Evolutionary conservation across 495 filamentous ascomycete species (phyloP).

Genomic region (Aspergillus wentii): DNA sequence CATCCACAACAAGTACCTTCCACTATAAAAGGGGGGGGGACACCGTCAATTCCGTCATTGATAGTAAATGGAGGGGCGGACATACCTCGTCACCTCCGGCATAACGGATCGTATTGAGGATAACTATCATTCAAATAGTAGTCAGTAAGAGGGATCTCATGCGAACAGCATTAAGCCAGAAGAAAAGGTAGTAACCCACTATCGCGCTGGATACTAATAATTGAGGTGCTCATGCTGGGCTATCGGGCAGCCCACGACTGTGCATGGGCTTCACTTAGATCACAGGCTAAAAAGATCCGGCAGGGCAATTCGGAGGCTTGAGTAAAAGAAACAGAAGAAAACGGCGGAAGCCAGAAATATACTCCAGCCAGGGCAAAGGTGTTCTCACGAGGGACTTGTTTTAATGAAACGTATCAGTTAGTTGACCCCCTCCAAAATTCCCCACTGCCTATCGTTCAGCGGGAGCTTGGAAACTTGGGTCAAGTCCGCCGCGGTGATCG

Average conservation of each 20-base stretch:
- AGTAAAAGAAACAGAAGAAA: no score
- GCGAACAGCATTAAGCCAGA: neutral
- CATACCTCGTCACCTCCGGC: constrained; percentile 54
- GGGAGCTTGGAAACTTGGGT: no score
- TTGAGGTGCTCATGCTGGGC: constrained; percentile 45
- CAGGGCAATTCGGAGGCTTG: neutral
- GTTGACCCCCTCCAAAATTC: constrained; percentile 1
- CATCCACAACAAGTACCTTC: constrained; percentile 92
- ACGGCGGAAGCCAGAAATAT: neutral
- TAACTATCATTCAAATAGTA: constrained; percentile 34
- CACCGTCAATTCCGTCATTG: constrained; percentile 23
- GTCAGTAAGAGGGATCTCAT: neutral
- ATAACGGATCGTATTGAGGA: constrained; percentile 54
- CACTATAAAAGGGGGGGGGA: constrained; percentile 61
- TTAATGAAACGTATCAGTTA: constrained; percentile 24
- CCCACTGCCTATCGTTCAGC: constrained; percentile 12
- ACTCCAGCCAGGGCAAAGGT: neutral
- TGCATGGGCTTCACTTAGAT: constrained; percentile 8
- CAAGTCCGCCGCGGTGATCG: constrained; percentile 7
- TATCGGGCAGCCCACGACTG: constrained; percentile 29
- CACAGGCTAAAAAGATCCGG: constrained; percentile 1
- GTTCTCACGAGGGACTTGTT: constrained; percentile 7
- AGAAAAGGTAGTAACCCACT: constrained; percentile 29
- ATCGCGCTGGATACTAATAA: constrained; percentile 48
- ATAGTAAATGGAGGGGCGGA: constrained; percentile 13